These are phyloP conservation scores for Acacia crassicarpa DNA, from an alignment of 306 rosid genomes.

Conservation along the genomic window DNA sequence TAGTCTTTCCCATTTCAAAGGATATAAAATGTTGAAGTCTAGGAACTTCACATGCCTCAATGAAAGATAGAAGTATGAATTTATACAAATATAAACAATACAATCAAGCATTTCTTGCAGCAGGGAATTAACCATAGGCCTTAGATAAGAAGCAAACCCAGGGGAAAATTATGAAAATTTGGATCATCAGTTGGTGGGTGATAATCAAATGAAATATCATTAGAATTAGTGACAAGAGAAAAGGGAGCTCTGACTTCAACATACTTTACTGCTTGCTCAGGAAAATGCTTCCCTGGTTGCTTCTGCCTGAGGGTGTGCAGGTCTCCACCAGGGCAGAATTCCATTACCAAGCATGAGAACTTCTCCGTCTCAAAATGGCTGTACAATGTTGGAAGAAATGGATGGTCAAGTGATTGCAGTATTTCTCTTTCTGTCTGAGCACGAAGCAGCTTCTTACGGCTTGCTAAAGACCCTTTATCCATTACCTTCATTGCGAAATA, in stretches of 20 bases:
- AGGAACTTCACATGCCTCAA: neutral
- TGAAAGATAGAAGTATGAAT: neutral
- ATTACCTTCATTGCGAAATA: slow-evolving; percentile 98
- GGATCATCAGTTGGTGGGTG: neutral
- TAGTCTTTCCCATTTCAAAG: neutral
- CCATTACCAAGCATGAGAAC: slow-evolving; percentile 98
- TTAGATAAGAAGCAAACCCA: neutral
- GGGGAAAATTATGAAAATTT: neutral
- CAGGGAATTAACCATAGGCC: neutral
- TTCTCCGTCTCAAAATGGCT: slow-evolving; percentile 97
- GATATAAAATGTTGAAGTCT: neutral
- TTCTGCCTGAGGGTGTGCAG: slow-evolving; percentile 95
- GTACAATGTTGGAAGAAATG: slow-evolving; percentile 94
- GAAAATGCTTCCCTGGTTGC: slow-evolving; percentile 96
- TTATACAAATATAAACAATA: neutral
- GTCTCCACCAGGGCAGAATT: slow-evolving; percentile 99
- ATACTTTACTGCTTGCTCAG: slow-evolving; percentile 99
- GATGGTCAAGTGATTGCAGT: slow-evolving; percentile 92
- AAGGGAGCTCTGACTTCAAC: slow-evolving; percentile 43
- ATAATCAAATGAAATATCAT: slow-evolving; percentile 20
- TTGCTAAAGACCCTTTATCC: slow-evolving; percentile 96
- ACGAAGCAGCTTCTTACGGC: slow-evolving; percentile 93
- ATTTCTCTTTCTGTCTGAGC: slow-evolving; percentile 98
- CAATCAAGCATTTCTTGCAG: neutral
- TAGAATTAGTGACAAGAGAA: slow-evolving; percentile 18